Base-by-base conservation (phyloP, 495 filamentous ascomycete genomes). In the Neurospora sp. region DNA sequence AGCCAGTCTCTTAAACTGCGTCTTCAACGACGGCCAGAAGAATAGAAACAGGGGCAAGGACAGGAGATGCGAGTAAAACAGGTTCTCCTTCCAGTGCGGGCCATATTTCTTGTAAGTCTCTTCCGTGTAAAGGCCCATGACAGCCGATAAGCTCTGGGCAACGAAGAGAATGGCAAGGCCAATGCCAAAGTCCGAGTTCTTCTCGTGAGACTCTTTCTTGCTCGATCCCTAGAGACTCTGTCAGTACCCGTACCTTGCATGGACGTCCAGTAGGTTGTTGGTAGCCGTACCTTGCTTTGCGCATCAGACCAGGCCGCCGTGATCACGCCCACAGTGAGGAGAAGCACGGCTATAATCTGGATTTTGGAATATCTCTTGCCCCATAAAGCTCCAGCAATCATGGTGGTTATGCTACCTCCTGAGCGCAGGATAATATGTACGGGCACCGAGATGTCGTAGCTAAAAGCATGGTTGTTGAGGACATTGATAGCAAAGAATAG, bases 391-490 rank as follows among this genome's bases (percentile, higher is more conserved):
- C 96, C 96, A 44, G 95, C 91, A 8, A 90, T 80, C 87, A 99
- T 94, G 0, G 96, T 98, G 1, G 94, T 94, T 68, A 98, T 95
- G 73, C 93, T 96, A 10, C 96, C 96, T 31, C 94, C 97, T 48
- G 94, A 97, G 22, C 96, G 91, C 8, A 99, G 84, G 73, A 99
- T 98, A 76, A 98, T 99, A 78, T 99, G 96, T 66, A 99, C 89
- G 31, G 96, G 96, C 0, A 99, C 95, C 6, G 93, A 97, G 69
- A 99, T 98, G 73, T 93, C 91, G 83, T 97, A 98, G 73, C 93
- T 94, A 79, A 99, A 98, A 7, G 96, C 96, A 85, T 94, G 95
- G 77, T 99, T 99, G 83, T 99, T 99, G 72, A 98, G 83, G 66
- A 98, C 86, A 76, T 97, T 98, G 78, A 98, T 94, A 71, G 87